Percentiles rank a stretch among this genome's conserved stretches.
Evolutionary conservation across 1,284 basidiomycete species (phyloP).

Genomic region (Fereydounia khargensis): DNA sequence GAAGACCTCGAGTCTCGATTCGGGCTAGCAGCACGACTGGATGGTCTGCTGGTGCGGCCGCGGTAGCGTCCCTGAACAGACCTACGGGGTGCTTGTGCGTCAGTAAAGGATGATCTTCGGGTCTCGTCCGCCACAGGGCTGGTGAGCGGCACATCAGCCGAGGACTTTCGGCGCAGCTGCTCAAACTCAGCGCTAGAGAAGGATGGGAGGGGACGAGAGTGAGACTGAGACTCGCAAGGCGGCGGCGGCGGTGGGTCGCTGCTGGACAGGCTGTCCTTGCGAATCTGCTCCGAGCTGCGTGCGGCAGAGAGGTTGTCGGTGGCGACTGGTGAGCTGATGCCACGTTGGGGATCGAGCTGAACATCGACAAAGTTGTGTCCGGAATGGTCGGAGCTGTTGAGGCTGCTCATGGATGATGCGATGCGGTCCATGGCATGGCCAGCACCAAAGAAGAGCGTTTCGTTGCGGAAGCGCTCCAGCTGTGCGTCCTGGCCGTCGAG

Average conservation of each 20-base stretch:
- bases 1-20: background rate
- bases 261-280: conserved; percentile 20
- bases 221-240: too few species aligned
- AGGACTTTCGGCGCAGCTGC: too few species aligned
- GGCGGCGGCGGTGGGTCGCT: background rate
- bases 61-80: conserved; percentile 18
- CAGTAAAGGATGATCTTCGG: background rate
- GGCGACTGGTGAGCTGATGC: conserved; percentile 5
- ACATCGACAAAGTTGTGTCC: conserved; percentile 36
- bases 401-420: background rate
- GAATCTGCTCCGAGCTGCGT: conserved; percentile 24
- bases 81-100: background rate
- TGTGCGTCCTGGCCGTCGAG: background rate
- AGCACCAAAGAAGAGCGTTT: background rate
- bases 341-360: conserved; percentile 4
- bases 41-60: conserved; percentile 11
- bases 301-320: too few species aligned
- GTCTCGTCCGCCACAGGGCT: too few species aligned
- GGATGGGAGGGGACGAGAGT: too few species aligned
- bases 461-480: background rate
- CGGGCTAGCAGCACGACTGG: conserved; percentile 24
- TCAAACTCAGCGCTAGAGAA: too few species aligned
- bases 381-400: conserved; percentile 8
- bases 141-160: too few species aligned
- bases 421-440: background rate